Conservation (phyloP, 495 filamentous ascomycete genomes). For the Tuber umbilicatum region DNA sequence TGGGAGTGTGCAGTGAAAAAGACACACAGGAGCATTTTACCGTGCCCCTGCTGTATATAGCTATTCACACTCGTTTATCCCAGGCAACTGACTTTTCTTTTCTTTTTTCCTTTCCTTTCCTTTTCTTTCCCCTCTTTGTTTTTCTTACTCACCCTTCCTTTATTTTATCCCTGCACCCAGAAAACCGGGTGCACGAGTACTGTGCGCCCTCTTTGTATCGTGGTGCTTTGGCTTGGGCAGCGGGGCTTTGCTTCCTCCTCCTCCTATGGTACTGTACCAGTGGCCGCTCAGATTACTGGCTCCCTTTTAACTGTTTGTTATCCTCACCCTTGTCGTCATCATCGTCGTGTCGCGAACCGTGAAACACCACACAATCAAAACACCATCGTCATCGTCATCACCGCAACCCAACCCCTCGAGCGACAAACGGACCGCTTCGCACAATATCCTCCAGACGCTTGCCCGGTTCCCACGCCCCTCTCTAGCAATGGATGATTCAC, state of each 20-base stretch:
- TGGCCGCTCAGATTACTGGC: constrained; percentile 1
- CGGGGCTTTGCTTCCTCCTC: background rate
- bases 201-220: background rate
- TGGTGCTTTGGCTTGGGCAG: background rate
- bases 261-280: background rate
- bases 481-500: background rate
- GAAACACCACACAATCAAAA: constrained; percentile 16
- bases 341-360: background rate
- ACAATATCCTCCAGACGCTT: background rate
- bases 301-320: background rate
- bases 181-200: background rate
- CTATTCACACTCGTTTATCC: background rate
- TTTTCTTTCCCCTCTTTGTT: background rate
- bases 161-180: background rate
- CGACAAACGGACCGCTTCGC: background rate
- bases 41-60: background rate
- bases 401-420: background rate
- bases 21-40: background rate
- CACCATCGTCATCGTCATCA: constrained; percentile 15
- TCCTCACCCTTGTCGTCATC: background rate
- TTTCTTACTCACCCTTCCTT: background rate
- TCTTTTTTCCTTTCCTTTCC: background rate
- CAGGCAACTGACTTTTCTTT: background rate
- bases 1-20: background rate
- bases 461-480: background rate